Base-by-base conservation (phyloP, 805 yeast species). In the Saccharomycopsis capsularis region DNA sequence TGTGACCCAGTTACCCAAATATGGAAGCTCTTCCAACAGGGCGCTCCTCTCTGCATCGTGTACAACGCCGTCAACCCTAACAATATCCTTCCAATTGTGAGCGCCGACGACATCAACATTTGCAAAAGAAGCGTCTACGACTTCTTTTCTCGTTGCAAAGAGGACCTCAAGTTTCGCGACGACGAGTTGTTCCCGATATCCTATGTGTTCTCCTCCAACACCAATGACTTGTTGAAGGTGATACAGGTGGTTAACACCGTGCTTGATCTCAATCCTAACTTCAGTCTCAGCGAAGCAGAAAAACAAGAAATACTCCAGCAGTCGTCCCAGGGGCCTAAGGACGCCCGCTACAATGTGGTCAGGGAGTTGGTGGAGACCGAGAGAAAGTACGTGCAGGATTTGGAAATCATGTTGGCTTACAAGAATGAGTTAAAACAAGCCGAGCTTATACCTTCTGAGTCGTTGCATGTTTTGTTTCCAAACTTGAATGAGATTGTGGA, bases 1-100 rank as follows among this genome's bases (percentile, higher is more conserved):
- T 84, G 86, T 60, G 99, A 93, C 63, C 97, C 98, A 2, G 97
- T 86, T 2, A 88, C 96, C 1, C 90, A 88, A 54, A 63, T 93
- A 39, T 85, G 96, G 79, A 82, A 87, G 56, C 68, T 93, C 30
- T 81, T 93, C 59, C 95, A 91, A 59, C 88, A 85, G 59, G 99
- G 98, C 9, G 82, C 95, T 2, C 95, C 98, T 3, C 69, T 93
- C 38, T 90, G 98, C 64, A 76, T 87, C 38, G 68, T 91, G 5
- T 87, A 84, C 70, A 91, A 93, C 65, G 70, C 79, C 13, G 73
- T 88, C 19, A 73, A 72, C 47, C 81, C 82, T 1, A 73, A 73
- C 35, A 72, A 74, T 47, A 78, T 81, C 47, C 68, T 84, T 40
- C 74, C 82, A 1, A 75, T 81, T 15, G 78, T 83, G 4, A 76